Evolutionary conservation across 208 protist genomes (phyloP).

Genomic region (Balamuthia mandrillaris): DNA sequence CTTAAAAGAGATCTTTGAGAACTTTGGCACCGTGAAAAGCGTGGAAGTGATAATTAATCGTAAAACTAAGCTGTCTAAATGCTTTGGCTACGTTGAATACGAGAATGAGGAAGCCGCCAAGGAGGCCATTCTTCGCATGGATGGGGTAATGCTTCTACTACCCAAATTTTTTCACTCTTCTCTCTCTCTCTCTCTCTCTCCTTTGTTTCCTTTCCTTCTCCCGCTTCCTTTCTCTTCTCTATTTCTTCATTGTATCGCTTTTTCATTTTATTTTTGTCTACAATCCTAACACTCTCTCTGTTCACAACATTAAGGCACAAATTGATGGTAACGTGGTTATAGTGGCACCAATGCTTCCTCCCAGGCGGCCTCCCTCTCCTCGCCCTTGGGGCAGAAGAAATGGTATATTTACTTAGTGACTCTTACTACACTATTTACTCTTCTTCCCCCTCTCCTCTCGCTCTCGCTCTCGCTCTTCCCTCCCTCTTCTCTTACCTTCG

Average conservation of each 20-base stretch:
- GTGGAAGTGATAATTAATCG: background rate
- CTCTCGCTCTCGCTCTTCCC: background rate
- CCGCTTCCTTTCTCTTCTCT: background rate
- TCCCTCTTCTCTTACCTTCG: too few species aligned
- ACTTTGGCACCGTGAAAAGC: background rate
- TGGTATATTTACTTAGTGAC: background rate
- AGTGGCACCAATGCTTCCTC: background rate
- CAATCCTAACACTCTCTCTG: too few species aligned
- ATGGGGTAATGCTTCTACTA: too few species aligned
- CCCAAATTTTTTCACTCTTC: background rate
- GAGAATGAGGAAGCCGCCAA: background rate
- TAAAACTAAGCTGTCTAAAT: background rate
- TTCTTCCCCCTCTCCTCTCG: background rate
- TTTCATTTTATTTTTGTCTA: too few species aligned
- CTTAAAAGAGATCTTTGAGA: background rate
- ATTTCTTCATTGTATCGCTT: background rate
- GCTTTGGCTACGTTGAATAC: background rate
- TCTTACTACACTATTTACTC: background rate
- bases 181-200: background rate
- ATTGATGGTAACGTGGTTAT: constrained; percentile 19
- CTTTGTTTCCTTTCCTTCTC: background rate
- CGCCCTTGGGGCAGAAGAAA: background rate
- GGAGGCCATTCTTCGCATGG: constrained; percentile 5
- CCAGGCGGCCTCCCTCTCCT: background rate
- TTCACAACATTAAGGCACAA: background rate